Percentiles rank a stretch among this genome's conserved stretches.
Conservation (phyloP, 768 basidiomycete species). For the Pleurotus pulmonarius region DNA sequence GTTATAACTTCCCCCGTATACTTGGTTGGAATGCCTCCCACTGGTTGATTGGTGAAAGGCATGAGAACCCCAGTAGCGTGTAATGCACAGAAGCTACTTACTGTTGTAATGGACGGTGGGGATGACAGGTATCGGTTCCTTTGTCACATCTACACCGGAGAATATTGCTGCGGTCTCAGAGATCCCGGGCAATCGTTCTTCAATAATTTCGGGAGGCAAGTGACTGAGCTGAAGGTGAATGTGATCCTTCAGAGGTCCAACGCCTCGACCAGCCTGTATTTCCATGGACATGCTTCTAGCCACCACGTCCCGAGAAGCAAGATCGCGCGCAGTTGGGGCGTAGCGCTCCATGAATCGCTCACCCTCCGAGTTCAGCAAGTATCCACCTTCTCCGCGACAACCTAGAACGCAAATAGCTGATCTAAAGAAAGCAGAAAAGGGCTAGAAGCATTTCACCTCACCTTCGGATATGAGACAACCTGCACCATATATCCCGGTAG, state of each 20-base stretch:
- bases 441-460: conserved; percentile 21
- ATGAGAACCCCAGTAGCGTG: too few relatives aligned
- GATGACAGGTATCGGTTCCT: conserved; percentile 97
- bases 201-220: conserved; percentile 90
- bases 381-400: conserved; percentile 98
- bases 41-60: conserved; percentile 29
- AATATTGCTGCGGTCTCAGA: conserved; percentile 99
- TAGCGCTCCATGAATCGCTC: conserved; percentile 99
- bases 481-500: conserved; percentile 98
- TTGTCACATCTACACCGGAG: conserved; percentile 97
- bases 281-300: conserved; percentile 99
- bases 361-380: conserved; percentile 95
- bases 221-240: conserved; percentile 95
- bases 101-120: conserved; percentile 99
- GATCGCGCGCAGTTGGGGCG: conserved; percentile 97
- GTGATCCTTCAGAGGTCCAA: conserved; percentile 97
- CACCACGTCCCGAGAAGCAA: conserved; percentile 98
- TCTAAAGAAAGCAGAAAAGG: not conserved
- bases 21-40: conserved; percentile 98
- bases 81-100: conserved; percentile 35
- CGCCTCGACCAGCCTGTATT: conserved; percentile 96
- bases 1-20: conserved; percentile 97
- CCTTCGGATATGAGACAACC: conserved; percentile 99
- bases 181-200: conserved; percentile 96
- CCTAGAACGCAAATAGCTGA: conserved; percentile 40